Evolutionary conservation across 139 green algal genomes (phyloP).

Genomic region (Nannochloris sp.): DNA sequence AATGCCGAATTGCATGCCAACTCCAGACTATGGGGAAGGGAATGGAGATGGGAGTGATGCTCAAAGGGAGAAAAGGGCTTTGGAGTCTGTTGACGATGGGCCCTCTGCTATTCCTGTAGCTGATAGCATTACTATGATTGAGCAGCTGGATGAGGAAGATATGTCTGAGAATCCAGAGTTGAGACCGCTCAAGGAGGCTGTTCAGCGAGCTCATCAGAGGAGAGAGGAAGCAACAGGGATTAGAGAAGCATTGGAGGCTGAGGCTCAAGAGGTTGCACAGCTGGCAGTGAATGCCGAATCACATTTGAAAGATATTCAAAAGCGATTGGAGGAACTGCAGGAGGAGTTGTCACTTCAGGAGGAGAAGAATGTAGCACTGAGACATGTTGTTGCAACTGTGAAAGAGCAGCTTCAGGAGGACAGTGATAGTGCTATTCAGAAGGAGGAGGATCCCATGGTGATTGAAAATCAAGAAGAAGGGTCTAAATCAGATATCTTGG

Average conservation of each 20-base stretch:
- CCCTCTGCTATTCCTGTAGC: background rate
- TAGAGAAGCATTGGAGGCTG: conserved; percentile 40
- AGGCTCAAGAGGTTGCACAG: conserved; percentile 49
- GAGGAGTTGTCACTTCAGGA: conserved; percentile 6
- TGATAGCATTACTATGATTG: background rate
- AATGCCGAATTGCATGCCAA: no score
- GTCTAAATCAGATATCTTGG: background rate
- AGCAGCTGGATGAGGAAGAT: conserved; percentile 4
- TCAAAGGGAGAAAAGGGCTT: no score
- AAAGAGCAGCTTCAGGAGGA: no score
- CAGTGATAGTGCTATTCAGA: no score
- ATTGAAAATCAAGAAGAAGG: background rate
- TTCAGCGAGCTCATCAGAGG: conserved; percentile 25
- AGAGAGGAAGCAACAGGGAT: conserved; percentile 24
- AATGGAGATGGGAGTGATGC: no score
- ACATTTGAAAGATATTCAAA: background rate
- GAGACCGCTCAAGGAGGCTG: conserved; percentile 39
- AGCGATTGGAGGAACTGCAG: conserved; percentile 8
- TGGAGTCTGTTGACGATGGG: background rate
- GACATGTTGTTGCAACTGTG: background rate
- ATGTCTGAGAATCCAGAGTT: conserved; percentile 38
- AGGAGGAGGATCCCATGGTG: no score
- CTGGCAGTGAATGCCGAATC: conserved; percentile 44
- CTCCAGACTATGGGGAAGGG: no score
- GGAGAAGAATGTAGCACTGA: background rate